Percentiles rank a stretch among this genome's conserved stretches.
Evolutionary conservation across 1,284 basidiomycete genomes (phyloP).

Genomic region (Coniferiporia sulphurascens): DNA sequence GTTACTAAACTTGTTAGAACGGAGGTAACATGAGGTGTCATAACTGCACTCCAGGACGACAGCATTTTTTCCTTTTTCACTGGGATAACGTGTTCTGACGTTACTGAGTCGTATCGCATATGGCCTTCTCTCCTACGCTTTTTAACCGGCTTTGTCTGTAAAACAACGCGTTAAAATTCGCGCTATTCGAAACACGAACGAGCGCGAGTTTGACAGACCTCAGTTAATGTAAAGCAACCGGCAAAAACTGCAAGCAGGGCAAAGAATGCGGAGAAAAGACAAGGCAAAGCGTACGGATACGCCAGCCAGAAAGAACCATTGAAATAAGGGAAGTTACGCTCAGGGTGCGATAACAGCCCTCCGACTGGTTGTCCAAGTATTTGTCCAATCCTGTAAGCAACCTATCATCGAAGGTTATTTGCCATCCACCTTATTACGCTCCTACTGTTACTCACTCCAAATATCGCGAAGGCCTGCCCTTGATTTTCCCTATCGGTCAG

Average conservation of each 20-base stretch:
- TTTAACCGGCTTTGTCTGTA: constrained; percentile 8
- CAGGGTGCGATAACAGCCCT: constrained; percentile 23
- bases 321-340: constrained; percentile 20
- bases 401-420: neutral
- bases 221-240: constrained; percentile 20
- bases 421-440: neutral
- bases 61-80: neutral
- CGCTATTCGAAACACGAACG: neutral
- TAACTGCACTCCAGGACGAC: neutral
- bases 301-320: constrained; percentile 21
- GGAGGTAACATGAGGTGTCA: constrained; percentile 13
- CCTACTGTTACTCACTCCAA: constrained; percentile 2
- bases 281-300: constrained; percentile 25
- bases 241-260: constrained; percentile 20
- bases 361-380: constrained; percentile 22
- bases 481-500: constrained; percentile 13
- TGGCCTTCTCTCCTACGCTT: neutral
- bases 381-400: constrained; percentile 18
- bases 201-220: constrained; percentile 16
- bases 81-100: neutral
- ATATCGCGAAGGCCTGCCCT: constrained; percentile 3
- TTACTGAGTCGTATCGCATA: neutral
- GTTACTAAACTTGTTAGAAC: constrained; percentile 14
- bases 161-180: neutral
- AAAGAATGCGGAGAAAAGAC: constrained; percentile 21